A percentile compares a stretch with the other conserved stretches of the same genome.
Conservation (phyloP, 495 filamentous ascomycete genomes). For the Podospora conica region DNA sequence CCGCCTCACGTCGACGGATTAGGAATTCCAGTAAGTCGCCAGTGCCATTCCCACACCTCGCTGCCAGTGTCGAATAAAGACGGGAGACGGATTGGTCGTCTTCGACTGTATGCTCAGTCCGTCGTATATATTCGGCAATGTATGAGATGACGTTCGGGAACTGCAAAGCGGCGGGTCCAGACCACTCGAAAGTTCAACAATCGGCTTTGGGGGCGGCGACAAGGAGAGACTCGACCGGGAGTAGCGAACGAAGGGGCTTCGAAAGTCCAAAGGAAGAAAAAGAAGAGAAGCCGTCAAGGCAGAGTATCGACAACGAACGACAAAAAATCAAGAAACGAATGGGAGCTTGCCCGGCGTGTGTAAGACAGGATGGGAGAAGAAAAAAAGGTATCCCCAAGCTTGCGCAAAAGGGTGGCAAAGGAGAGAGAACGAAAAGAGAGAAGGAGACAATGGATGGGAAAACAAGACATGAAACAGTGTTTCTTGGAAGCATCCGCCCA, state of each 20-base stretch:
- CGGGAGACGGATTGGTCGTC: not conserved
- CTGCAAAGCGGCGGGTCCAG: not conserved
- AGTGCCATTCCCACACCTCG: not conserved
- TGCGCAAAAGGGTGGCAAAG: not conserved
- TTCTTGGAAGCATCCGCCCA: not conserved
- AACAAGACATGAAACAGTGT: not conserved
- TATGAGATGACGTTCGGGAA: not conserved
- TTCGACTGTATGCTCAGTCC: not conserved
- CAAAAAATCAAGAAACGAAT: not conserved
- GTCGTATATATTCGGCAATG: not conserved
- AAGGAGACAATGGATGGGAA: not conserved
- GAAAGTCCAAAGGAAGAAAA: slow-evolving; percentile 1
- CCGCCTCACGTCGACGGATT: not conserved
- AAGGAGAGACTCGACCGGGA: slow-evolving; percentile 11
- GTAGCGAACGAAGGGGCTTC: not conserved
- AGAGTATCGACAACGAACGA: not conserved
- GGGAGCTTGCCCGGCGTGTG: not conserved
- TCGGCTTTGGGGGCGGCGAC: not conserved
- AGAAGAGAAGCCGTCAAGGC: not conserved
- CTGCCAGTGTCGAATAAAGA: not conserved
- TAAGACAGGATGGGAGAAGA: not conserved
- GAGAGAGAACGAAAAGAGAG: not conserved
- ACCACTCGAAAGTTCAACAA: slow-evolving; percentile 1
- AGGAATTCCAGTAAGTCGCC: not conserved
- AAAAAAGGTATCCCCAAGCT: not conserved